Evolutionary conservation across 371 early-diverging fungal species (phyloP), one percentile per base, ranked within the genome.

Genomic region (Rhizomucor miehei): DNA sequence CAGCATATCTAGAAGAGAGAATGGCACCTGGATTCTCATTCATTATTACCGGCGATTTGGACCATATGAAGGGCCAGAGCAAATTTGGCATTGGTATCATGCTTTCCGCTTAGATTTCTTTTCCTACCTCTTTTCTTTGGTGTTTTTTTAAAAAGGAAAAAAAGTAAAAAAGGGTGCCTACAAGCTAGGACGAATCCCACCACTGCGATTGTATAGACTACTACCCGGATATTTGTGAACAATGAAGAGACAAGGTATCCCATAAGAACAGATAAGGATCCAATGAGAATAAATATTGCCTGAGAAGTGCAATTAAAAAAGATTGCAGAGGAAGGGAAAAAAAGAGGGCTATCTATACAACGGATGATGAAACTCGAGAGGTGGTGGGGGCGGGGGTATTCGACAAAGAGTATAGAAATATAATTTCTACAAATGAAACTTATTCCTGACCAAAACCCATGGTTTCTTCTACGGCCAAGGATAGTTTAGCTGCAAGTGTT

Each of bases 21-120:
- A 89, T 98, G 66, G 91, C 90, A 13, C 95, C 94, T 48, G 95
- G 95, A 14, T 84, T 98, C 69, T 86, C 89, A 45, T 91, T 97
- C 82, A 73, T 91, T 54, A 78, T 97, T 53, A 87, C 89, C 44
- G 97, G 94, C 56, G 97, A 98, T 70, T 80, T 98, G 68, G 97
- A 98, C 73, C 96, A 98, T 66, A 81, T 90, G 69, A 94, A 95
- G 82, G 89, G 89, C 56, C 84, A 85, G 67, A 88, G 87, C 79
- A 82, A 85, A 69, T 88, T 89, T 68, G 90, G 90, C 65, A 63
- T 89, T 67, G 90, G 89, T 59, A 80, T 89, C 60, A 86, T 84
- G 82, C 78, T 88, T 60, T 86, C 87, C 71, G 85, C 84, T 61
- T 89, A 87, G 4, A 11, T 44, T 23, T 44, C 44, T 44, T 23